Conservation (phyloP, 805 yeast species). For the Myxozyma kluyveri region DNA sequence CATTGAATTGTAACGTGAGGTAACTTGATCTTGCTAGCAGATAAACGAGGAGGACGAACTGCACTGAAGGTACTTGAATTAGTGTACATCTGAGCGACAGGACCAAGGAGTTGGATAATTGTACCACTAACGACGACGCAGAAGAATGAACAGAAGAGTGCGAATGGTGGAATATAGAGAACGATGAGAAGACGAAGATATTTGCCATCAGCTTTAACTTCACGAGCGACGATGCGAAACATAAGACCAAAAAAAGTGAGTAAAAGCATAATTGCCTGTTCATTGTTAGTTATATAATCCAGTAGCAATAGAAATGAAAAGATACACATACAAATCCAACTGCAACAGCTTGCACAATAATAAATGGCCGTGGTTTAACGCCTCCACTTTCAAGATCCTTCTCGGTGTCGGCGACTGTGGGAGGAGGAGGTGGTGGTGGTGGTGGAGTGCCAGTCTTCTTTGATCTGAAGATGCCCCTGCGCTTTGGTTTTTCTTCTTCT, state of each 20-base stretch:
- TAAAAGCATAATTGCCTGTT: slow-evolving; percentile 9
- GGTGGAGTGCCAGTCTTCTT: neutral
- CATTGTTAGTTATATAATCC: too few relatives aligned
- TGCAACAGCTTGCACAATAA: slow-evolving; percentile 13
- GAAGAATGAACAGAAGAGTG: slow-evolving; percentile 19
- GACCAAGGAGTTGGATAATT: slow-evolving; percentile 14
- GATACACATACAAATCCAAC: slow-evolving; percentile 16
- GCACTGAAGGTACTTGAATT: slow-evolving; percentile 20
- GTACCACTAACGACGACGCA: slow-evolving; percentile 17
- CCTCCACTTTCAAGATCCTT: slow-evolving; percentile 5
- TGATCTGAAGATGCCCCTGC: neutral
- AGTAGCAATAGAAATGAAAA: neutral
- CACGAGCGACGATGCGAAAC: slow-evolving; percentile 18
- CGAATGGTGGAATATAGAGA: slow-evolving; percentile 13
- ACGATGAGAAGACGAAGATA: slow-evolving; percentile 7
- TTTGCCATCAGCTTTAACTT: slow-evolving; percentile 18
- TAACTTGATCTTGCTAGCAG: slow-evolving; percentile 12
- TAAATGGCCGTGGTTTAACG: slow-evolving; percentile 2
- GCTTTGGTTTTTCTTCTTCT: neutral
- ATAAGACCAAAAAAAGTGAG: slow-evolving; percentile 18
- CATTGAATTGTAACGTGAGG: slow-evolving; percentile 26
- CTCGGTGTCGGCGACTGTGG: neutral
- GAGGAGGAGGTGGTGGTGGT: neutral
- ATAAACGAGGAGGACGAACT: slow-evolving; percentile 12
- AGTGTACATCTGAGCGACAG: slow-evolving; percentile 15